Evolutionary conservation across 225 moss, liverwort and hornwort genomes (phyloP), one percentile per base, ranked within the genome.

Genomic region (Thuidium tamariscinum): DNA sequence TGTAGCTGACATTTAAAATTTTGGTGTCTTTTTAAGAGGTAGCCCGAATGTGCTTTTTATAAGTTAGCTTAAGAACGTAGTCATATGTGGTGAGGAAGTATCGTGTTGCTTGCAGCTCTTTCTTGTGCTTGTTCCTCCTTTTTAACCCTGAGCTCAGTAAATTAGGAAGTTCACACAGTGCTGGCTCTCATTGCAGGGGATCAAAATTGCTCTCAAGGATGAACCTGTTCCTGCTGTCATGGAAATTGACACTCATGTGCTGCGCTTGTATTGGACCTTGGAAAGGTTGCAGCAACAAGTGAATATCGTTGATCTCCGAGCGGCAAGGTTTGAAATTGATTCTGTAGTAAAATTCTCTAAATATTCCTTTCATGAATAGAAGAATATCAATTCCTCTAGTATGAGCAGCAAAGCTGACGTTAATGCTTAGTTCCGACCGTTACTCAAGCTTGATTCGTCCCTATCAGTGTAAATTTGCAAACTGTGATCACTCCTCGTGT

Each of bases 191-290:
- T 67, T 89, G 82, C 95, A 98, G 98, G 98, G 98, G 77, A 93
- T 99, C 63, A 99, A 99, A 91, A 89, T 99, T 84, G 89, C 94
- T 89, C 89, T 96, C 41, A 95, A 91, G 89, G 92, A 94, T 86
- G 93, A 89, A 66, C 90, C 91, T 81, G 82, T 93, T 34, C 81
- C 92, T 77, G 74, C 86, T 80, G 92, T 91, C 66, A 84, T 94
- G 82, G 95, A 97, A 68, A 88, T 89, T 63, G 98, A 99, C 87
- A 83, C 85, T 52, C 96, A 96, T 80, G 84, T 97, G 71, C 80
- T 99, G 87, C 96, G 95, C 82, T 92, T 99, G 56, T 84, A 95
- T 39, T 97, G 97, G 97, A 95, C 97, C 41, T 89, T 94, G 92
- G 98, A 99, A 89, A 95, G 93, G 95, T 87, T 97, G 57, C 93